Percentiles rank a stretch among this genome's conserved stretches.
These are phyloP conservation scores for Phragmites australis DNA, from an alignment of 176 grass and related monocot species.

Conservation along the genomic window DNA sequence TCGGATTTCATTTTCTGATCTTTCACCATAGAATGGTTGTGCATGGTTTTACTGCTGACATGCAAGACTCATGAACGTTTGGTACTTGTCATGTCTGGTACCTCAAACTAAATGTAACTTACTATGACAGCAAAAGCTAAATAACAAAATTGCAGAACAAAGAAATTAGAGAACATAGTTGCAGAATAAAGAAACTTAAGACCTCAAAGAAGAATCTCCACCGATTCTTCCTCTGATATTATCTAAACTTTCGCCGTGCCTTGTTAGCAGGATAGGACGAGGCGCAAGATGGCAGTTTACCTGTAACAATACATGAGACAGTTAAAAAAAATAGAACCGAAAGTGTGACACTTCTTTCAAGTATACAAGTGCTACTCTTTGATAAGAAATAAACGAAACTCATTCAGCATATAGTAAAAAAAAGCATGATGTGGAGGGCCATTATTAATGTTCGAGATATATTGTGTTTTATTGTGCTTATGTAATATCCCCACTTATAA, in stretches of 20 bases:
- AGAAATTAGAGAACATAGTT: constrained; percentile 25
- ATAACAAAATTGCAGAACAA: constrained; percentile 33
- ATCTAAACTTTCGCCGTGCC: constrained; percentile 95
- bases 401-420: not conserved
- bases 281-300: constrained; percentile 98
- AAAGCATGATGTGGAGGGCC: not conserved
- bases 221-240: constrained; percentile 93
- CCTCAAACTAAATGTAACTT: constrained; percentile 14
- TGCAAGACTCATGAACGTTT: not conserved
- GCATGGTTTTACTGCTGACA: not conserved
- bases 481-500: too few species aligned
- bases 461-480: too few species aligned
- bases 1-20: not conserved
- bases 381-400: not conserved
- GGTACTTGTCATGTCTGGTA: not conserved
- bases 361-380: not conserved
- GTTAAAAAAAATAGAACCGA: not conserved
- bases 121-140: constrained; percentile 22
- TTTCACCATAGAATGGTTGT: not conserved
- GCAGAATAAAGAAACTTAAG: constrained; percentile 22
- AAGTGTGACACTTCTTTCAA: not conserved
- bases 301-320: constrained; percentile 53
- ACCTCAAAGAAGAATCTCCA: constrained; percentile 94
- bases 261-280: constrained; percentile 92
- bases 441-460: too few species aligned